Evolutionary conservation across 2,329 filamentous ascomycete species (phyloP).

Genomic region (Pseudocercospora vitis): DNA sequence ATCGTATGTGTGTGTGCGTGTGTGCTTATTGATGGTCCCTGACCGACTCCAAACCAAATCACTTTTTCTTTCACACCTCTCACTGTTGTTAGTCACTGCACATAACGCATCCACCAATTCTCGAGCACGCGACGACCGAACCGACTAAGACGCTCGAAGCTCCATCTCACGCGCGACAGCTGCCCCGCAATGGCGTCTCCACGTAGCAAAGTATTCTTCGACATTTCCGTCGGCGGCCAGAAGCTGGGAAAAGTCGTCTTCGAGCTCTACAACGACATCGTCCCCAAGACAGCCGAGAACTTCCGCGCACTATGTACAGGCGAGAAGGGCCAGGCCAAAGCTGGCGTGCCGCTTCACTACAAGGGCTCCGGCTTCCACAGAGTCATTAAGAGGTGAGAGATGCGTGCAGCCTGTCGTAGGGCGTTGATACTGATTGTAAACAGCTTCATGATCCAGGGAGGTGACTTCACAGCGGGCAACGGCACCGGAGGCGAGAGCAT

Average conservation of each 20-base stretch:
- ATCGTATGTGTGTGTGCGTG: too few relatives aligned
- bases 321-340: slow-evolving; percentile 81
- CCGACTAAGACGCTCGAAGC: too few relatives aligned
- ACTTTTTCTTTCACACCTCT: neutral
- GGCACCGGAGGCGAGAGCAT: slow-evolving; percentile 96
- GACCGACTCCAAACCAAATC: neutral
- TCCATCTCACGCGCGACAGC: neutral
- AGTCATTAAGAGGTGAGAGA: slow-evolving; percentile 74
- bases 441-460: slow-evolving; percentile 95
- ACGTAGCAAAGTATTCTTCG: slow-evolving; percentile 86
- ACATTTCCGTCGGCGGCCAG: slow-evolving; percentile 77
- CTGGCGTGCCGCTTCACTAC: slow-evolving; percentile 85
- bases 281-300: slow-evolving; percentile 95
- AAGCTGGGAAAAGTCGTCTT: slow-evolving; percentile 77
- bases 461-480: slow-evolving; percentile 93
- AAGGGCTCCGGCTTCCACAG: slow-evolving; percentile 92
- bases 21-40: too few relatives aligned
- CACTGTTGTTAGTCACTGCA: neutral
- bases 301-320: slow-evolving; percentile 93
- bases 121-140: too few relatives aligned
- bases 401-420: too few relatives aligned
- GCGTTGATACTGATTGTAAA: too few relatives aligned
- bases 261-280: slow-evolving; percentile 69
- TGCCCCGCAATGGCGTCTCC: slow-evolving; percentile 17
- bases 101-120: neutral